Evolutionary conservation across 495 filamentous ascomycete species (phyloP), one percentile per base, ranked within the genome.

Genomic region (Filosporella fistucella): DNA sequence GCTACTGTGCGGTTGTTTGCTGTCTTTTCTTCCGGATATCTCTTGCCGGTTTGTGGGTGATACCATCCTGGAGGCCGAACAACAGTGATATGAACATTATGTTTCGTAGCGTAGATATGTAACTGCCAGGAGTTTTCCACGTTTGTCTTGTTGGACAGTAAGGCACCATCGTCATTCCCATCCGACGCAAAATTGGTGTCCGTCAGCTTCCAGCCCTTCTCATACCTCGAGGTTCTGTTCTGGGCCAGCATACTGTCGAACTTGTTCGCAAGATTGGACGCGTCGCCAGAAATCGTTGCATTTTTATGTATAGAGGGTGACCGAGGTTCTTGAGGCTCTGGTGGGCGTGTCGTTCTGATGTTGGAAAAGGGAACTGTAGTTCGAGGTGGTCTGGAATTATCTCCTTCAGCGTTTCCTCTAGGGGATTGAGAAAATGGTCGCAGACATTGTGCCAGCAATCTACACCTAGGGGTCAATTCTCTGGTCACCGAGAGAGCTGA

Each of bases 31-130:
- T n/a, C n/a, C 8, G 29, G 17, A 32, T 43, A 43, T 20, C 24
- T 20, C 4, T 28, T 41, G 10, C 44, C 44, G 12, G 36, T 47
- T 30, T 35, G n/a, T n/a, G 36, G 36, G 43, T 53, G 24, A 12
- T n/a, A 16, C 23, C 37, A 53, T 14, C 28, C 44, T n/a, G 50
- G 50, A 13, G 91, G 91, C 55, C 78, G 77, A 29, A 86, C 87
- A 52, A 96, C 73, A 5, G 91, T 94, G 63, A 98, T 76, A 61
- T 96, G 86, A 11, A 86, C 88, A 70, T 98, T 98, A 76, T 96
- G 93, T 70, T 86, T 93, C 52, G 82, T 80, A 28, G 81, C 62
- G 65, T 81, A 94, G 63, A 98, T 74, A 70, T 96, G 89, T 47
- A 98, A 78, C 57, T 91, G 87, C 69, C 93, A 84, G 9, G 50